phyloP scores from a whole-genome alignment of 78 protist genomes.

The Guillardia theta region DNA sequence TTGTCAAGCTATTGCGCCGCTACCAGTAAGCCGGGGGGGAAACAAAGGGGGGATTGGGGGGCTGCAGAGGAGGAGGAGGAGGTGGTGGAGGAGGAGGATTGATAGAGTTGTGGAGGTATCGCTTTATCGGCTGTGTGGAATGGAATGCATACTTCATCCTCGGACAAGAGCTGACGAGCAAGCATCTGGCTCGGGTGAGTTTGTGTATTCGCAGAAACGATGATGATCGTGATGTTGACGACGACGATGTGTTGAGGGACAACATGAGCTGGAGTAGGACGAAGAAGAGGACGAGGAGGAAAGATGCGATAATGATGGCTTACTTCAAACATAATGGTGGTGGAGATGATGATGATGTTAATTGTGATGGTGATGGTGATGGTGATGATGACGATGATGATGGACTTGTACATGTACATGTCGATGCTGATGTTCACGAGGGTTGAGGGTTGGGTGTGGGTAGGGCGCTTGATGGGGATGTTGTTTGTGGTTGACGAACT shows the following conservation, averaged over 20 bases:
- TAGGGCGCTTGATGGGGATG: background rate
- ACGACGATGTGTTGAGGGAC: background rate
- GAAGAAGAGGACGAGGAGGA: too few relatives aligned
- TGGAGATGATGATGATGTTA: background rate
- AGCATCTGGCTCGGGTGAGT: background rate
- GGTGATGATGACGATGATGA: background rate
- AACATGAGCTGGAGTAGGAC: too few relatives aligned
- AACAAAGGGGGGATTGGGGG: too few relatives aligned
- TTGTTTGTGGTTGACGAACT: background rate
- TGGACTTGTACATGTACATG: background rate
- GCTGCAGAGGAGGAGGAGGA: too few relatives aligned
- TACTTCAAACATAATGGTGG: background rate
- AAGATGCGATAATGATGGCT: background rate
- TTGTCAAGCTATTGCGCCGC: background rate
- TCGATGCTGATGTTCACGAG: background rate
- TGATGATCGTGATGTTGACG: background rate
- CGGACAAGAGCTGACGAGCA: background rate
- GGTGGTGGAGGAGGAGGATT: too few relatives aligned
- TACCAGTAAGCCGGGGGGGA: too few relatives aligned
- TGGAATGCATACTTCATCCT: slow-evolving; percentile 6
- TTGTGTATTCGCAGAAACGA: background rate
- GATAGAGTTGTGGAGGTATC: background rate
- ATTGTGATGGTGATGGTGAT: background rate
- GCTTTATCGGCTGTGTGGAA: background rate
- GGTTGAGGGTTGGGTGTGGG: background rate